Conservation (phyloP, 2,329 filamentous ascomycete genomes). For the Coniella vitis region DNA sequence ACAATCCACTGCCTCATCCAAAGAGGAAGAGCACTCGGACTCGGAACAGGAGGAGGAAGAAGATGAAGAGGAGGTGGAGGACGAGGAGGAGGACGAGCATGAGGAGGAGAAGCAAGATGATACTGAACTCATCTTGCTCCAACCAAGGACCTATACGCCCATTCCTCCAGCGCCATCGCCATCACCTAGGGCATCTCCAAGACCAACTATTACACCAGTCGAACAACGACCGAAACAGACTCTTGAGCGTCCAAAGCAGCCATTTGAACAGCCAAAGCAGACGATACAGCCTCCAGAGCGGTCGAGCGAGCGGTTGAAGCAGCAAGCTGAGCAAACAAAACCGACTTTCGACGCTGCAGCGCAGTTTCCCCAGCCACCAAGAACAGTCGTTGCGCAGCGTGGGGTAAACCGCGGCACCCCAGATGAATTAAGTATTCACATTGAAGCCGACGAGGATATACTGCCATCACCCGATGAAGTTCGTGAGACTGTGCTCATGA, state of each 20-base stretch:
- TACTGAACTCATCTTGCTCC: slow-evolving; percentile 43
- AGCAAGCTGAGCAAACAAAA: no score
- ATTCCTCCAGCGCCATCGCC: slow-evolving; percentile 40
- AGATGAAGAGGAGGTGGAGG: neutral
- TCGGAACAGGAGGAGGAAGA: slow-evolving; percentile 19
- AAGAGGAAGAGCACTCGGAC: slow-evolving; percentile 5
- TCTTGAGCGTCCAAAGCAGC: no score
- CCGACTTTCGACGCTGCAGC: neutral
- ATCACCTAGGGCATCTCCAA: slow-evolving; percentile 33
- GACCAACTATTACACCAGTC: no score
- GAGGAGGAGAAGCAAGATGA: slow-evolving; percentile 24
- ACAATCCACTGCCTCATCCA: slow-evolving; percentile 5
- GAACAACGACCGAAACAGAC: no score
- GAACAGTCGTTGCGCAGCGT: neutral
- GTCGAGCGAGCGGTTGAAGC: no score
- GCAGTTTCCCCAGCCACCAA: neutral
- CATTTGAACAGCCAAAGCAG: no score
- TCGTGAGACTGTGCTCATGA: slow-evolving; percentile 12
- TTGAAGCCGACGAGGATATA: slow-evolving; percentile 14
- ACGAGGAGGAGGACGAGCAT: slow-evolving; percentile 26
- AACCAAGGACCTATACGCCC: slow-evolving; percentile 53
- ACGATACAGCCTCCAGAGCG: no score
- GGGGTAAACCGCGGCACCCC: slow-evolving; percentile 8
- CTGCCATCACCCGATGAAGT: slow-evolving; percentile 6
- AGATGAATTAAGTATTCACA: slow-evolving; percentile 14